Conservation (phyloP, 805 yeast genomes). For the Barnettozyma sucrosica region DNA sequence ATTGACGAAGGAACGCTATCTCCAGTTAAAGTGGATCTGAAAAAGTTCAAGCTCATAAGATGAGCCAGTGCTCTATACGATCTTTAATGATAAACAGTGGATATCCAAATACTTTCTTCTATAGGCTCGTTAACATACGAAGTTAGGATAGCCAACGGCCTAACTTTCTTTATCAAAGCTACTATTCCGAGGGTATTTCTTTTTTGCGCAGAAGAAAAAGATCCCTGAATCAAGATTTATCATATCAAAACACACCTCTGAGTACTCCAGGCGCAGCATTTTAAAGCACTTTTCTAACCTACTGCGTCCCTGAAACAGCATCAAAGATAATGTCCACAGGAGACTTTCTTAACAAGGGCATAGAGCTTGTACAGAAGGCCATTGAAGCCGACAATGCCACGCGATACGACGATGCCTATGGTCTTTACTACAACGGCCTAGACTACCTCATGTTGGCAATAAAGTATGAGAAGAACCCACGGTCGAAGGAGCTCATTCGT, state of each 20-base stretch:
- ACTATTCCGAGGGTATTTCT: not conserved
- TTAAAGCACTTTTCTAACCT: not conserved
- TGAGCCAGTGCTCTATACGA: not conserved
- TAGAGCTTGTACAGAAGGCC: slow-evolving; percentile 88
- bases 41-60: slow-evolving; percentile 16
- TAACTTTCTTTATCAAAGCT: not conserved
- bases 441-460: slow-evolving; percentile 94
- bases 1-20: slow-evolving; percentile 17
- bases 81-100: too few relatives aligned
- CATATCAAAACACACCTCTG: not conserved
- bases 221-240: not conserved
- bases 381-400: slow-evolving; percentile 90
- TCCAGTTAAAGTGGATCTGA: slow-evolving; percentile 21
- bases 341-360: slow-evolving; percentile 91
- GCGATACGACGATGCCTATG: slow-evolving; percentile 89
- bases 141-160: not conserved
- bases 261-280: not conserved
- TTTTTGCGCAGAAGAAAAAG: not conserved
- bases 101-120: too few relatives aligned
- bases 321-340: slow-evolving; percentile 37
- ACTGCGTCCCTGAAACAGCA: not conserved
- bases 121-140: too few relatives aligned
- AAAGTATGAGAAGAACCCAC: slow-evolving; percentile 88
- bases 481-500: slow-evolving; percentile 82
- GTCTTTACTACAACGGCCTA: slow-evolving; percentile 84